Base-by-base conservation (phyloP, 768 basidiomycete genomes). In the Leccinum boreale region DNA sequence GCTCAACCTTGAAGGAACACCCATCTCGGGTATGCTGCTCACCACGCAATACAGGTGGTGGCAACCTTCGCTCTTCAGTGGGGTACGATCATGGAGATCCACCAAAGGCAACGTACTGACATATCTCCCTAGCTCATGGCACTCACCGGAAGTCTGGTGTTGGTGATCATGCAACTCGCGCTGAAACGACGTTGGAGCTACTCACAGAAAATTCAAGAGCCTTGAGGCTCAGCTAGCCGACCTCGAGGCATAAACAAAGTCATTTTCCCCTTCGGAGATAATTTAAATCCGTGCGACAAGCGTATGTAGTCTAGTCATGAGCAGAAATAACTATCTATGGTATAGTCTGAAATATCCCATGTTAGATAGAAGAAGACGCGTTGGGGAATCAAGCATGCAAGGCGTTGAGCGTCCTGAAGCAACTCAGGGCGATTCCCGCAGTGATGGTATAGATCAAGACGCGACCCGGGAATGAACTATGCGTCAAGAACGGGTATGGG, bases 401-500 rank as follows among this genome's bases (percentile, higher is more conserved):
- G 17, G 68, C 65, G 64, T 93, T 92, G 52, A 92, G 70, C 2
- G 70, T 56, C 67, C 78, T 76, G 66, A 92, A 87, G 5, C 81
- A 81, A 11, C 75, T 42, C 36, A 83, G 74, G 2, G 85, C 86
- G 23, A 89, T 70, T 1, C 73, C 53, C 1, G 80, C 77, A 1
- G 82, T 78, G 6, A 72, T 77, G 33, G 67, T 65, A 71, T 93
- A 94, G 36, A 92, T 89, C 7, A 68, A 71, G 12, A 85, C 60
- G 14, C 90, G 80, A 29, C 77, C 71, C 8, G 65, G 61, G 19
- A 85, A 73, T 0, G 82, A 73, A 65, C 79, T 85, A 17, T 85
- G 62, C 0, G 85, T 89, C 57, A 94, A 75, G 75, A 94, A 93
- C 0, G 92, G 92, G 72, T 94, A 93, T 26, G 91, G 89, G 74